Evolutionary conservation across 106 monocot genomes (phyloP), one percentile per base, ranked within the genome.

Genomic region (Posidonia australis): DNA sequence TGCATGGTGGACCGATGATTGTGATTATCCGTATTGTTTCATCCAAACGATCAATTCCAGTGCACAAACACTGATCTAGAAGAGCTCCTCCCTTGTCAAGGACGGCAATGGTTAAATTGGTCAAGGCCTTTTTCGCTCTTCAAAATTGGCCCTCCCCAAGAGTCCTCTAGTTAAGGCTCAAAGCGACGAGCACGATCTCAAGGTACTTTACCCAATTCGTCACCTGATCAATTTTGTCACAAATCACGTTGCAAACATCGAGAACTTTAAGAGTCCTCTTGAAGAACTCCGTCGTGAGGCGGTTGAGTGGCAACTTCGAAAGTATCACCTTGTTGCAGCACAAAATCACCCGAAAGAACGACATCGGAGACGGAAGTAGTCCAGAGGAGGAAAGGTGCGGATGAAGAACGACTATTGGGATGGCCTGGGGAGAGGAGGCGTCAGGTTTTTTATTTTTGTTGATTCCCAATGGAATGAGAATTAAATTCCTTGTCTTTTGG

Each of bases 201-300:
- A 85, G 62, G 41, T 85, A 78, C 54, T 70, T 77, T 51, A 59
- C 71, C 87, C 90, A 98, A 22, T 80, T 78, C 28, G 77, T 74
- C 13, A 90, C 59, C 75, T 81, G 84, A 30, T 87, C 80, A 70
- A 98, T 75, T 18, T 90, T 90, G 63, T 98, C 90, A 41, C 96
- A 76, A 19, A 90, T 72, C 18, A 84, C 96, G 85, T 90, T 98
- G 80, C 84, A 85, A 32, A 98, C 78, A 58, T 98, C 96, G 77
- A 98, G 84, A 5, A 82, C 87, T 63, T 98, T 98, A n/a, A 98
- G 84, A 45, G 63, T 60, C 42, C 87, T 69, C 27, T 98, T 90
- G 77, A 70, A 83, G 79, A 74, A 85, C 3, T 98, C 90, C 24
- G 79, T 36, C 23, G 85, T 67, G 19, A 77, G 48, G 27, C 87